Base-by-base conservation (phyloP, 2,329 filamentous ascomycete genomes). In the Ophidiomyces ophidiicola region DNA sequence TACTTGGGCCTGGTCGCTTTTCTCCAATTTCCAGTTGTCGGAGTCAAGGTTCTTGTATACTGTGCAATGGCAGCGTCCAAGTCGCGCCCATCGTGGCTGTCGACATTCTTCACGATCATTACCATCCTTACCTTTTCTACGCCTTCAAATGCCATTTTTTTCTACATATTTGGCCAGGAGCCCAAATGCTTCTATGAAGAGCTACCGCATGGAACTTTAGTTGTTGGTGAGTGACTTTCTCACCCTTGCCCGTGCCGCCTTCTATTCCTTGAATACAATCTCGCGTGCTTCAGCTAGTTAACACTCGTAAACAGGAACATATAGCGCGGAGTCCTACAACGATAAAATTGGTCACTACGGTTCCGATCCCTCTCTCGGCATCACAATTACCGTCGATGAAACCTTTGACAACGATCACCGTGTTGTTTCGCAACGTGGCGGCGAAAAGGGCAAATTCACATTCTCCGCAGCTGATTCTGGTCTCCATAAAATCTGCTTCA, bases 111-210 rank as follows among this genome's bases (percentile, higher is more conserved):
- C 54, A 66, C 82, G 46, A 64, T 81, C 44, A 62, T 84, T 49
- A 69, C 85, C 55, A 70, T 80, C 45, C 68, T 87, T 61, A 63
- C 65, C 50, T 57, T 71, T 44, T 58, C 72, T 32, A 56, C 71
- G 24, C 76, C 78, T 44, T 76, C 81, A 46, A 81, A 86, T 58
- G 86, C 87, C 41, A 74, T 98, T 43, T 88, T 93, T 76, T 93
- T 98, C 72, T 96, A 82, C 70, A 79, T 96, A 61, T 86, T 96
- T 60, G 83, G 82, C 54, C 73, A 74, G 35, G 68, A 75, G 48
- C 80, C 84, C 50, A 94, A 92, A 68, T 98, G 90, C 67, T 98
- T 98, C 76, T 93, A 82, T 67, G 90, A 98, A 68, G 88, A 96
- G 64, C 74, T 98, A 44, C 87, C 90, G 49, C 94, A 96, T 70